Evolutionary conservation across 352 stramenopile genomes (phyloP).

Genomic region (Pythium volutum): DNA sequence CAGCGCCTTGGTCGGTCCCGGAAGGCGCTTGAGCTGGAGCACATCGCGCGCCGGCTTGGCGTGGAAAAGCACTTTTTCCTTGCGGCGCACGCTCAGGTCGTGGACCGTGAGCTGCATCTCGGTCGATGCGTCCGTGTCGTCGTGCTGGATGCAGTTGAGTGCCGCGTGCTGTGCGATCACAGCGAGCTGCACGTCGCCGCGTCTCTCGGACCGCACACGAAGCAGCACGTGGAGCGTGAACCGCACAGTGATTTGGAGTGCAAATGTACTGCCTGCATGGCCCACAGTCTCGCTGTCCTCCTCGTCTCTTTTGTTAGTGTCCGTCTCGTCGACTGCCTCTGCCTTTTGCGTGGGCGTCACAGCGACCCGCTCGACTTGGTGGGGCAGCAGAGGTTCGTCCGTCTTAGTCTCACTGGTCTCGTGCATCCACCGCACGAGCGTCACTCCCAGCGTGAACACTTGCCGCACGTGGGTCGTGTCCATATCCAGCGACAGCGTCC

Average conservation of each 20-base stretch:
- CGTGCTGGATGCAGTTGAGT: conserved; percentile 50
- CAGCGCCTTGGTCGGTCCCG: conserved; percentile 21
- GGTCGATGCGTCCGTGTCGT: conserved; percentile 24
- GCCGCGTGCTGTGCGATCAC: conserved; percentile 37
- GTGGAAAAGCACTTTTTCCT: conserved; percentile 44
- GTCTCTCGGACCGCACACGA: conserved; percentile 35
- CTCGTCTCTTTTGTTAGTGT: neutral
- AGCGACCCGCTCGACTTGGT: conserved; percentile 8
- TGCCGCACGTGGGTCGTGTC: conserved; percentile 36
- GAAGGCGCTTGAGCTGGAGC: conserved; percentile 42
- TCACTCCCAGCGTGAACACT: conserved; percentile 18
- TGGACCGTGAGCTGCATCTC: conserved; percentile 58
- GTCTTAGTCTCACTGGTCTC: neutral
- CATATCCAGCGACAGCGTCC: conserved; percentile 42
- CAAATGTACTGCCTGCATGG: conserved; percentile 34
- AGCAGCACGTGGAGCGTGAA: conserved; percentile 42
- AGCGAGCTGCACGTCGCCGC: conserved; percentile 37
- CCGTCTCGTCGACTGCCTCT: neutral
- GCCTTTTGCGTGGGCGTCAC: conserved; percentile 12
- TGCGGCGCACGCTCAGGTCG: conserved; percentile 39
- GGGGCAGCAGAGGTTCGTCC: conserved; percentile 1
- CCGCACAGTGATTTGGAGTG: conserved; percentile 54
- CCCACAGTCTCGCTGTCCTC: neutral
- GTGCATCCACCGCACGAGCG: conserved; percentile 5
- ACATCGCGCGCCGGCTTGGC: conserved; percentile 56